These are phyloP conservation scores for Hygrophorus russula DNA, from an alignment of 768 basidiomycete genomes.

Conservation along the genomic window DNA sequence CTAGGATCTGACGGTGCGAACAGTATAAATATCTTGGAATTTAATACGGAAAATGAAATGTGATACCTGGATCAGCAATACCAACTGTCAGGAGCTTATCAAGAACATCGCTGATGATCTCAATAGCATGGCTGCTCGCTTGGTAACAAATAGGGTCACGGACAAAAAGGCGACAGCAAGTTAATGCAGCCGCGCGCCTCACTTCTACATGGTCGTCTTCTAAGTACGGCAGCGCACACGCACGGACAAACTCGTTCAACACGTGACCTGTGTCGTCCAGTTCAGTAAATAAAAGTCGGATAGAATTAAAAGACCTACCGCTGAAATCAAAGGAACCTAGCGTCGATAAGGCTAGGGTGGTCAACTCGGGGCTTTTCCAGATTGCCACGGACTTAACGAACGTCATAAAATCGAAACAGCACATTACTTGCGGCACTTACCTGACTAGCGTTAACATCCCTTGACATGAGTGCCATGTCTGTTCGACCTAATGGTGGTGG, in stretches of 20 bases:
- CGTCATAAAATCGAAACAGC: neutral
- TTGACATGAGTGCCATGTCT: constrained; percentile 35
- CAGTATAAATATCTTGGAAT: neutral
- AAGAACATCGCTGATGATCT: constrained; percentile 95
- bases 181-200: constrained; percentile 79
- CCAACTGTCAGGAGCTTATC: constrained; percentile 93
- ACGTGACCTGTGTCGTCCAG: constrained; percentile 56
- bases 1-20: constrained; percentile 41
- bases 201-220: constrained; percentile 88
- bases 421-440: constrained; percentile 15
- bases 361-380: constrained; percentile 55
- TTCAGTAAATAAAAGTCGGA: neutral
- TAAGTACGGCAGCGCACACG: constrained; percentile 82
- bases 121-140: constrained; percentile 90
- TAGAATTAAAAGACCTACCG: constrained; percentile 32
- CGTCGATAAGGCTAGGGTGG: constrained; percentile 77
- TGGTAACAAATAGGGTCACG: constrained; percentile 95
- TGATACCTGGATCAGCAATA: constrained; percentile 85
- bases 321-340: constrained; percentile 92
- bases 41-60: neutral
- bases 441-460: constrained; percentile 43
- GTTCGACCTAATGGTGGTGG: constrained; percentile 49
- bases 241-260: constrained; percentile 91
- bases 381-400: constrained; percentile 26
- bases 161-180: constrained; percentile 86